A percentile compares a stretch with the other conserved stretches of the same genome.
phyloP scores from a whole-genome alignment of 163 green algal species.

The Chlorella variabilis region DNA sequence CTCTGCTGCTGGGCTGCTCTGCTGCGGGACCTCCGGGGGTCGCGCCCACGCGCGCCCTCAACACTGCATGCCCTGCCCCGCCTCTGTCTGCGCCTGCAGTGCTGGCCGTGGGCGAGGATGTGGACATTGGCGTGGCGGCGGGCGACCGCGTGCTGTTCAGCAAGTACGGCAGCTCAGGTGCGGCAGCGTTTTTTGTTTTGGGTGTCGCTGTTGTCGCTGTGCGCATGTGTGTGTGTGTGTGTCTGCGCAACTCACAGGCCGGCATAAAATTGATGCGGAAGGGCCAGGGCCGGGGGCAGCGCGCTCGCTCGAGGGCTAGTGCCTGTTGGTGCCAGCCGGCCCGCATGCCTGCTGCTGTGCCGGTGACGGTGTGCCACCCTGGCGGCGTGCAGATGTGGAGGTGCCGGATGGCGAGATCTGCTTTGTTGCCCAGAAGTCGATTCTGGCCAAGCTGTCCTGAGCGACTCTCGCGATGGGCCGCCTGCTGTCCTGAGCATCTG shows the following conservation, averaged over 20 bases:
- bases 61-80: no score
- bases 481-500: no score
- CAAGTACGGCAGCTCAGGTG: conserved; percentile 59
- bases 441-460: conserved; percentile 49
- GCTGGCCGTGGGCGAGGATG: conserved; percentile 57
- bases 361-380: not conserved
- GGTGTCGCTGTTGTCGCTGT: not conserved
- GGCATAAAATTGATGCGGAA: no score
- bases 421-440: conserved; percentile 62
- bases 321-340: not conserved
- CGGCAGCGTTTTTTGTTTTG: not conserved
- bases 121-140: conserved; percentile 53
- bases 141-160: conserved; percentile 64
- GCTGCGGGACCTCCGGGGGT: conserved; percentile 55
- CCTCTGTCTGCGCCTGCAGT: no score
- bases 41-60: no score
- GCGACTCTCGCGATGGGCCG: no score
- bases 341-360: not conserved
- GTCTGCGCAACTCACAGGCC: no score
- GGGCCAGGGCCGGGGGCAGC: no score
- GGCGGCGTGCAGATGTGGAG: conserved; percentile 46
- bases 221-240: not conserved
- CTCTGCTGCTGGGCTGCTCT: conserved; percentile 51
- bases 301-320: not conserved
- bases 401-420: conserved; percentile 54